Evolutionary conservation across 345 rosid species (phyloP), one percentile per base, ranked within the genome.

Genomic region (Physaria fendleri): DNA sequence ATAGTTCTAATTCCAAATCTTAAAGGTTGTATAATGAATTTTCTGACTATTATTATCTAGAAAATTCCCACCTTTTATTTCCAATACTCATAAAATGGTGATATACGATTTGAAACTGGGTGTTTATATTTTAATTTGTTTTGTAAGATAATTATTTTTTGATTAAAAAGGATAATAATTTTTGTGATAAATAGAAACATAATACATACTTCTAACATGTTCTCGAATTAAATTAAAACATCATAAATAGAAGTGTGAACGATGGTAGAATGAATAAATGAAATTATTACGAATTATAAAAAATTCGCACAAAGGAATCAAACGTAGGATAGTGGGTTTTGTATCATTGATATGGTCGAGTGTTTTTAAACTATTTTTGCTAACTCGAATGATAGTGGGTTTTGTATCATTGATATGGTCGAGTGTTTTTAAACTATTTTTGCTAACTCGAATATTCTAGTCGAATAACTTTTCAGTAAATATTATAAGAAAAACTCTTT

Each of bases 401-500:
- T 28, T 25, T 25, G 62, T 54, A 54, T 34, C 18, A 64, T 54
- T 64, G 69, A 23, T 24, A 17, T 17, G 29, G 39, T 43, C 21
- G 29, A 35, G 30, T 45, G 53, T 65, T 20, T n/a, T 33, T 6
- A 43, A 16, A 53, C n/a, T 9, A 53, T 33, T 64, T 32, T 64
- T 56, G 47, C 56, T 25, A 15, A 43, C 7, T 53, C 39, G 24
- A 35, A 65, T 44, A 55, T 65, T 43, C n/a, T n/a, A n/a, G n/a
- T n/a, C n/a, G n/a, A n/a, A n/a, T n/a, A n/a, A n/a, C n/a, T n/a
- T n/a, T n/a, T n/a, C n/a, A n/a, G n/a, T n/a, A n/a, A n/a, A n/a
- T n/a, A n/a, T n/a, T n/a, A n/a, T n/a, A n/a, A n/a, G n/a, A n/a
- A n/a, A n/a, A n/a, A n/a, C n/a, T n/a, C n/a, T n/a, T n/a, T n/a